Evolutionary conservation across 805 yeast species (phyloP).

Genomic region (Cyberlindnera meyerae): DNA sequence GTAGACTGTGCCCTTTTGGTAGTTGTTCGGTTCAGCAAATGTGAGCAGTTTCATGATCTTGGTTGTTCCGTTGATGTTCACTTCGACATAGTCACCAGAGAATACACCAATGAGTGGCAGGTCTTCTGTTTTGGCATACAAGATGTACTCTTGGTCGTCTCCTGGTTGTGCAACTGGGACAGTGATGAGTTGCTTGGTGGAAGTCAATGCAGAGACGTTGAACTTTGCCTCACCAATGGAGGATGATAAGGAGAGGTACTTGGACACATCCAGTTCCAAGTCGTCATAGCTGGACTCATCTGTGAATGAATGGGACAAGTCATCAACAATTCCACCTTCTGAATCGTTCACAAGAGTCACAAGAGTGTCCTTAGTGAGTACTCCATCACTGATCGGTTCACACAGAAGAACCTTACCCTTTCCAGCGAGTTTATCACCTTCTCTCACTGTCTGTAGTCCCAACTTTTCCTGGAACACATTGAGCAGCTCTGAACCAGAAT

Average conservation of each 20-base stretch:
- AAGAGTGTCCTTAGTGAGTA: slow-evolving; percentile 40
- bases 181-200: slow-evolving; percentile 2
- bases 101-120: slow-evolving; percentile 56
- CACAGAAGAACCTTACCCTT: slow-evolving; percentile 49
- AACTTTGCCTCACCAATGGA: no score
- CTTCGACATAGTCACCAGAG: slow-evolving; percentile 59
- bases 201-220: slow-evolving; percentile 1
- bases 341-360: slow-evolving; percentile 45
- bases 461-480: slow-evolving; percentile 7
- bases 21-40: slow-evolving; percentile 57
- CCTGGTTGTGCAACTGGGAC: slow-evolving; percentile 3
- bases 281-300: slow-evolving; percentile 5
- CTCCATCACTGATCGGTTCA: slow-evolving; percentile 75
- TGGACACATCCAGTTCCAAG: slow-evolving; percentile 15
- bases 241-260: slow-evolving; percentile 9
- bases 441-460: slow-evolving; percentile 15
- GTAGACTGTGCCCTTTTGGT: slow-evolving; percentile 37
- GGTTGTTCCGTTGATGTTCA: slow-evolving; percentile 17
- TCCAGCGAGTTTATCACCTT: slow-evolving; percentile 15
- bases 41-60: slow-evolving; percentile 40
- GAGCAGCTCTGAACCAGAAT: slow-evolving; percentile 15
- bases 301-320: no score
- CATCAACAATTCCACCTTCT: background rate
- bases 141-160: slow-evolving; percentile 45
- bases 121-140: slow-evolving; percentile 41